These are phyloP conservation scores for Myxozyma lipomycoides DNA, from an alignment of 805 yeast species.

Conservation along the genomic window DNA sequence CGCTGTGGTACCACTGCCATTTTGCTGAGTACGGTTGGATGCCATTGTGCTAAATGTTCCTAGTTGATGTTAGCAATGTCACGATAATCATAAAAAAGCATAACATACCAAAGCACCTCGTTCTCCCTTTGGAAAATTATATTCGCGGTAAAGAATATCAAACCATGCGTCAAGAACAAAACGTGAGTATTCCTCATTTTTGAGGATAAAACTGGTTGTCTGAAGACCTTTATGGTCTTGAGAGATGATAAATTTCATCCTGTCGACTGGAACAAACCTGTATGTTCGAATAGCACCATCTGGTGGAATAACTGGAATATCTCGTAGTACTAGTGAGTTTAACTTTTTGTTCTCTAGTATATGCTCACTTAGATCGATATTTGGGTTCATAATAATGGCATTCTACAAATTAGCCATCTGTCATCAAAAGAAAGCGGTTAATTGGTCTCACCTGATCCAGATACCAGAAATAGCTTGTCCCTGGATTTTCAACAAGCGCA, in stretches of 20 bases:
- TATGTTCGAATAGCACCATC: constrained; percentile 66
- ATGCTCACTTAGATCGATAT: constrained; percentile 56
- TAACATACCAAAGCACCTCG: constrained; percentile 52
- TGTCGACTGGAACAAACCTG: constrained; percentile 51
- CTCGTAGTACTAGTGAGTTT: constrained; percentile 59
- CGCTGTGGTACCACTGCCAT: constrained; percentile 69
- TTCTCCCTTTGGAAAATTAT: constrained; percentile 56
- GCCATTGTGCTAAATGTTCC: constrained; percentile 86
- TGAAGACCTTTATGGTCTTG: constrained; percentile 64
- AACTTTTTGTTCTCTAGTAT: constrained; percentile 59
- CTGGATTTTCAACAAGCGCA: constrained; percentile 91
- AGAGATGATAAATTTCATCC: constrained; percentile 58
- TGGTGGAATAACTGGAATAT: constrained; percentile 69
- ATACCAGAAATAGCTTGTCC: constrained; percentile 88
- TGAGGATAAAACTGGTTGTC: constrained; percentile 66
- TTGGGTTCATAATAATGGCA: constrained; percentile 69
- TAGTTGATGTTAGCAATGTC: not conserved
- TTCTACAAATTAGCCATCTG: constrained; percentile 42
- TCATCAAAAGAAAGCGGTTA: not conserved
- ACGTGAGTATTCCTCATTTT: constrained; percentile 60
- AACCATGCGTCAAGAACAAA: constrained; percentile 76
- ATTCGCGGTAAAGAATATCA: constrained; percentile 66
- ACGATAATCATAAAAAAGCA: not conserved
- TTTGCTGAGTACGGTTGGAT: constrained; percentile 70
- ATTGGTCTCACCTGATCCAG: constrained; percentile 47